These are phyloP conservation scores for Hypsizygus ulmarius DNA, from an alignment of 1,284 basidiomycete genomes.

Conservation along the genomic window DNA sequence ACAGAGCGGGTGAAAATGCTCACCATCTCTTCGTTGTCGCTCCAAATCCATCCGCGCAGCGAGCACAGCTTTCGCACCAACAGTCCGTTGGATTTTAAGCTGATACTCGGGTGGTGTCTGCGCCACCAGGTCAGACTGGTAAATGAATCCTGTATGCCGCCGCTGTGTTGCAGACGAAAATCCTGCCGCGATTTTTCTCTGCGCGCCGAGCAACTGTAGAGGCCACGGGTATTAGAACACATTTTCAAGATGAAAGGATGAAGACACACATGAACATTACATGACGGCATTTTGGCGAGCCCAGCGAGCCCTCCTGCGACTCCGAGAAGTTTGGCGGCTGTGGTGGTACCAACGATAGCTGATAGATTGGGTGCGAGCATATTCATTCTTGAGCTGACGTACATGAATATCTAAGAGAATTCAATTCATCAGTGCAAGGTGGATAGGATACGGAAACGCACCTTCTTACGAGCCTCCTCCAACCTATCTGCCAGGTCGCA, in stretches of 20 bases:
- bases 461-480: conserved; percentile 86
- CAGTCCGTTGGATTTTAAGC: conserved; percentile 88
- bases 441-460: conserved; percentile 28
- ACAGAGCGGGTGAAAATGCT: conserved; percentile 18
- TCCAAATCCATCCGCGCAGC: conserved; percentile 93
- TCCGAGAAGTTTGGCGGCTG: conserved; percentile 96
- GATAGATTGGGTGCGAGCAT: conserved; percentile 97
- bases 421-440: conserved; percentile 2
- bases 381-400: conserved; percentile 99
- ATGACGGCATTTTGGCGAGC: conserved; percentile 91
- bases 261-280: conserved; percentile 85
- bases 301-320: conserved; percentile 93
- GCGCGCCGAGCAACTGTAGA: conserved; percentile 84
- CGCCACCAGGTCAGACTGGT: conserved; percentile 87
- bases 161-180: conserved; percentile 80
- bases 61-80: conserved; percentile 89
- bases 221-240: conserved; percentile 3
- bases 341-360: conserved; percentile 95
- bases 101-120: conserved; percentile 90
- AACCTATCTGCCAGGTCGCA: conserved; percentile 87
- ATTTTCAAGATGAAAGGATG: neutral
- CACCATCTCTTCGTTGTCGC: conserved; percentile 74
- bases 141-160: conserved; percentile 96
- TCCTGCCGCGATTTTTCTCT: conserved; percentile 86
- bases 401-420: conserved; percentile 81